Percentiles rank a stretch among this genome's conserved stretches.
phyloP scores from a whole-genome alignment of 176 grass and related monocot genomes.

The Poa annua region DNA sequence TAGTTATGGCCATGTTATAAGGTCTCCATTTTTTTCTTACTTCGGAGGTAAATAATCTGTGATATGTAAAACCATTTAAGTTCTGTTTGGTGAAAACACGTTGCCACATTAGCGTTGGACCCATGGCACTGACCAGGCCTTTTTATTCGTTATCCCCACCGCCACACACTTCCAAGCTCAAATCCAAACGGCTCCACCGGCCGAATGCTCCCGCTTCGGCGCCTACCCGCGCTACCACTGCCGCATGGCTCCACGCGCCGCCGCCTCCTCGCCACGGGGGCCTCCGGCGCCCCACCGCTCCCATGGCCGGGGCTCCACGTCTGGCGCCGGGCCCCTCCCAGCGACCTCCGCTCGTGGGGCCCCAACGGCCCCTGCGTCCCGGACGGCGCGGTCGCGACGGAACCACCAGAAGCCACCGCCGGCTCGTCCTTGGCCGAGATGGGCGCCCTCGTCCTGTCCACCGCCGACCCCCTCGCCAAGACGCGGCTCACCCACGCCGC shows the following conservation, averaged over 20 bases:
- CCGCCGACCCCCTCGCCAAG: slow-evolving; percentile 69
- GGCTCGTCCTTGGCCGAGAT: slow-evolving; percentile 69
- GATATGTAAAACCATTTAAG: too few species aligned
- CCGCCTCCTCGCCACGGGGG: slow-evolving; percentile 17
- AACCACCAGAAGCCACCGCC: not conserved
- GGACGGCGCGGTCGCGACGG: slow-evolving; percentile 25
- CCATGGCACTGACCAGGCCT: too few species aligned
- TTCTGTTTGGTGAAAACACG: too few species aligned
- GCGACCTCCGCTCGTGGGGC: slow-evolving; percentile 74
- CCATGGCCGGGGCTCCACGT: slow-evolving; percentile 73
- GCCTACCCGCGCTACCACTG: slow-evolving; percentile 14
- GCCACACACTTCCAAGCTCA: not conserved
- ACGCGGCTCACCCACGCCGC: slow-evolving; percentile 75
- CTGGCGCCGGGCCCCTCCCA: slow-evolving; percentile 63
- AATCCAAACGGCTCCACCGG: slow-evolving; percentile 13
- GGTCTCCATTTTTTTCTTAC: too few species aligned
- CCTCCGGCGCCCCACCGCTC: slow-evolving; percentile 44
- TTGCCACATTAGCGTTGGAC: too few species aligned
- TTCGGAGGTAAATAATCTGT: too few species aligned
- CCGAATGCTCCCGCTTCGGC: slow-evolving; percentile 45
- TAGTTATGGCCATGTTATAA: too few species aligned
- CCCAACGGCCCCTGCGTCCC: slow-evolving; percentile 52
- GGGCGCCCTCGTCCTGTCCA: slow-evolving; percentile 70
- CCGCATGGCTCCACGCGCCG: slow-evolving; percentile 6
- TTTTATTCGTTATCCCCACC: not conserved